Conservation (phyloP, 2,329 filamentous ascomycete genomes). For the Tolypocladium paradoxum region DNA sequence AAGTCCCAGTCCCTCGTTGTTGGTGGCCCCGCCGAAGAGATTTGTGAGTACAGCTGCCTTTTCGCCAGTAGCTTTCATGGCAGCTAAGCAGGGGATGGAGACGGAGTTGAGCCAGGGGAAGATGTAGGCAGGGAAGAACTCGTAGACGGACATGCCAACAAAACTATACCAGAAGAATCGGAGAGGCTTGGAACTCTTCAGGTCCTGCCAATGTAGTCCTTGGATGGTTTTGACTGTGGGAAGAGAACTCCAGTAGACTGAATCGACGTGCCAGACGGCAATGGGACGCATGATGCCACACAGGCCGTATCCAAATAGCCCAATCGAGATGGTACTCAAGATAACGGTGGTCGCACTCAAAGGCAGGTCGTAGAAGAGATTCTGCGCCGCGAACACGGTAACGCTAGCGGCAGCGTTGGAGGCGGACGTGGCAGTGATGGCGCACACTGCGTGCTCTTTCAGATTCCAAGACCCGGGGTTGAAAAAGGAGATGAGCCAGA, state of each 20-base stretch:
- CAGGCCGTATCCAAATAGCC: conserved; percentile 43
- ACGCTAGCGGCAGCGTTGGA: conserved; percentile 27
- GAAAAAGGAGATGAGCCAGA: conserved; percentile 30
- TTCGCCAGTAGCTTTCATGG: conserved; percentile 22
- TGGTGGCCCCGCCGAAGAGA: background rate
- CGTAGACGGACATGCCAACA: conserved; percentile 35
- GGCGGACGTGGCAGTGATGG: conserved; percentile 43
- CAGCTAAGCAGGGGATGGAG: conserved; percentile 42
- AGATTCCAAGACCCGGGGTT: conserved; percentile 41
- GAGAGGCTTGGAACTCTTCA: conserved; percentile 39
- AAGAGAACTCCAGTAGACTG: conserved; percentile 44
- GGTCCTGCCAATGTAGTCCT: conserved; percentile 40
- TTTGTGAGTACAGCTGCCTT: background rate
- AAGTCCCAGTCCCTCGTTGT: background rate
- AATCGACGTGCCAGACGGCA: conserved; percentile 43
- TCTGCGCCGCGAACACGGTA: background rate
- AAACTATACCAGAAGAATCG: conserved; percentile 42
- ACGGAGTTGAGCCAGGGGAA: conserved; percentile 44
- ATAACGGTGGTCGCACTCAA: background rate
- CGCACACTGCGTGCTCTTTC: conserved; percentile 44
- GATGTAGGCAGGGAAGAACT: conserved; percentile 44
- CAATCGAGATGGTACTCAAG: conserved; percentile 33
- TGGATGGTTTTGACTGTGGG: conserved; percentile 43
- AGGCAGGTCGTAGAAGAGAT: background rate
- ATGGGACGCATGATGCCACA: conserved; percentile 42